Evolutionary conservation across 768 basidiomycete species (phyloP).

Genomic region (Artomyces pyxidatus): DNA sequence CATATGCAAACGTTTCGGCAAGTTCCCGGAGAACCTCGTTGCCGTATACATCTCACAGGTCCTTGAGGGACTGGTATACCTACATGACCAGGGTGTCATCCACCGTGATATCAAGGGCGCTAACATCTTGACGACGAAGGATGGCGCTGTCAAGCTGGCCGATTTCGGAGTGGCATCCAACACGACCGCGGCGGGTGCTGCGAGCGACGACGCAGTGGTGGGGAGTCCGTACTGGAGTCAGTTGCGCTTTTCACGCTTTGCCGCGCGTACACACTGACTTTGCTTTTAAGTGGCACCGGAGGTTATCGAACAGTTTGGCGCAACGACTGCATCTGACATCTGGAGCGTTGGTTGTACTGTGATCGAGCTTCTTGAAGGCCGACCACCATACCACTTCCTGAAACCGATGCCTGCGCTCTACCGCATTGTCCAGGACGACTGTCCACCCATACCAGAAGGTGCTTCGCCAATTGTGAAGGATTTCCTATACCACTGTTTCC

Average conservation of each 20-base stretch:
- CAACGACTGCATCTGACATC: conserved; percentile 94
- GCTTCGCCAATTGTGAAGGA: conserved; percentile 94
- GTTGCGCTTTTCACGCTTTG: conserved; percentile 26
- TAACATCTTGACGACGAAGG: conserved; percentile 97
- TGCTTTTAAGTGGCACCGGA: conserved; percentile 82
- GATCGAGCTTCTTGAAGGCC: conserved; percentile 86
- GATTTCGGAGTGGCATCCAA: conserved; percentile 95
- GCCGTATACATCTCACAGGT: conserved; percentile 97
- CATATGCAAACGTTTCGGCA: conserved; percentile 95
- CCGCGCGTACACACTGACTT: background rate
- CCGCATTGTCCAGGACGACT: conserved; percentile 97
- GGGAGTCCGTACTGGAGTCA: conserved; percentile 98
- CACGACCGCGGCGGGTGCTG: conserved; percentile 57
- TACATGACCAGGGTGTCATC: conserved; percentile 99
- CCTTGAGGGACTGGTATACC: conserved; percentile 89
- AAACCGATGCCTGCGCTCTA: conserved; percentile 99
- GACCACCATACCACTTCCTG: conserved; percentile 91
- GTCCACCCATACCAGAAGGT: conserved; percentile 92
- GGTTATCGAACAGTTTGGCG: conserved; percentile 96
- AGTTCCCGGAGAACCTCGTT: conserved; percentile 95
- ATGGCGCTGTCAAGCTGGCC: conserved; percentile 96
- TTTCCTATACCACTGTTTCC: conserved; percentile 95
- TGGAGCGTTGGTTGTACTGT: conserved; percentile 98
- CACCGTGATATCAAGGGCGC: conserved; percentile 99
- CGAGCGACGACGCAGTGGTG: conserved; percentile 85